phyloP scores from a whole-genome alignment of 805 yeast species.

The Ogataea paraovalis region DNA sequence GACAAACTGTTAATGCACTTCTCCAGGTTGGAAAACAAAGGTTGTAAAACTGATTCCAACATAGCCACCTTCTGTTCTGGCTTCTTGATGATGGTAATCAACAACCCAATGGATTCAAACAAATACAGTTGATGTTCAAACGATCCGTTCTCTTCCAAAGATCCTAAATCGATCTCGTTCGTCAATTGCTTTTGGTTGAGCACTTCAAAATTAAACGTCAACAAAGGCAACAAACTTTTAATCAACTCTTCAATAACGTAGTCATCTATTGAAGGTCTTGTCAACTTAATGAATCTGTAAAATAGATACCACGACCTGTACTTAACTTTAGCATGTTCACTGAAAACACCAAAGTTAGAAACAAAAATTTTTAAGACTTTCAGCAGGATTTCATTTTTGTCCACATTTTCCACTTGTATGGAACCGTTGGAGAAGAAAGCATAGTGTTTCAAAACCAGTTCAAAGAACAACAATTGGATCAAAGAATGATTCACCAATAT shows the following conservation, averaged over 20 bases:
- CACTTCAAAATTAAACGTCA: conserved; percentile 58
- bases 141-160: conserved; percentile 51
- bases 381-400: conserved; percentile 48
- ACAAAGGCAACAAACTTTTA: conserved; percentile 54
- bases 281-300: conserved; percentile 72
- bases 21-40: conserved; percentile 71
- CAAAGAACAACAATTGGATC: conserved; percentile 79
- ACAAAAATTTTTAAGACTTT: conserved; percentile 74
- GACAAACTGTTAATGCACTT: conserved; percentile 45
- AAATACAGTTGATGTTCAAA: conserved; percentile 79
- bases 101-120: conserved; percentile 81
- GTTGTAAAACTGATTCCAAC: conserved; percentile 65
- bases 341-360: conserved; percentile 78
- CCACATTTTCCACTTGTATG: conserved; percentile 36
- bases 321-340: conserved; percentile 67
- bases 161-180: conserved; percentile 31
- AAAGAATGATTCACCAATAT: conserved; percentile 68
- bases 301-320: conserved; percentile 88
- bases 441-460: conserved; percentile 77
- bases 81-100: conserved; percentile 54
- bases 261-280: conserved; percentile 60
- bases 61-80: conserved; percentile 39
- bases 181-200: conserved; percentile 20
- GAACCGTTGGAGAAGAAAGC: conserved; percentile 47
- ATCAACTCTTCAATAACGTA: conserved; percentile 53